A percentile compares a stretch with the other conserved stretches of the same genome.
Conservation (phyloP, 2,329 filamentous ascomycete species). For the Fusarium keratoplasticum region DNA sequence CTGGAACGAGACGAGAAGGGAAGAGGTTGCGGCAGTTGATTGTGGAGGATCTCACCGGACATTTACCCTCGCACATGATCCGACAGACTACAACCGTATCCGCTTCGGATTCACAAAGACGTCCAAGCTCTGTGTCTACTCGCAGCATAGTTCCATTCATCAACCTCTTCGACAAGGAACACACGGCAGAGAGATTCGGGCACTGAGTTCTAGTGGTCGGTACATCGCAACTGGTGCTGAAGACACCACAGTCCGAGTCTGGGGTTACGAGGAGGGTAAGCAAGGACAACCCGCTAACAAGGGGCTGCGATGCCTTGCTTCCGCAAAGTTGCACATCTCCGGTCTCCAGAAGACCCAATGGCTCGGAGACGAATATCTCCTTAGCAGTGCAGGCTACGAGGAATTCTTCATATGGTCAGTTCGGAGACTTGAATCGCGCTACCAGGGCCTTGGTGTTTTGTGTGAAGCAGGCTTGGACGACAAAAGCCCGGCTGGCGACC, state of each 20-base stretch:
- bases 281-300: conserved; percentile 1
- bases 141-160: conserved; percentile 52
- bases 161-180: conserved; percentile 73
- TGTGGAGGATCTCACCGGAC: conserved; percentile 88
- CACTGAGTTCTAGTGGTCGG: conserved; percentile 53
- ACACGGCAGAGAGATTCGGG: conserved; percentile 88
- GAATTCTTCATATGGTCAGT: conserved; percentile 90
- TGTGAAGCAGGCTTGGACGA: conserved; percentile 67
- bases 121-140: conserved; percentile 62
- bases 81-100: conserved; percentile 48
- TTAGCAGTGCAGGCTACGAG: conserved; percentile 88
- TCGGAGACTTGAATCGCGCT: conserved; percentile 61
- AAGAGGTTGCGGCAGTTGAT: conserved; percentile 77
- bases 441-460: conserved; percentile 64
- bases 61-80: conserved; percentile 65
- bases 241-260: conserved; percentile 81
- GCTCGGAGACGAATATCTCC: conserved; percentile 77
- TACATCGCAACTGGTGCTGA: conserved; percentile 76
- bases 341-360: conserved; percentile 86
- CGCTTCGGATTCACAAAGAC: conserved; percentile 82
- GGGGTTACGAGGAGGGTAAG: conserved; percentile 56
- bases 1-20: conserved; percentile 79
- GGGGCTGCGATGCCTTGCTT: conserved; percentile 65
- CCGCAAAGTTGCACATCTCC: conserved; percentile 81
- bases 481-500: conserved; percentile 67